Conservation (phyloP, 108 stramenopile species). For the Skeletonema tropicum region DNA sequence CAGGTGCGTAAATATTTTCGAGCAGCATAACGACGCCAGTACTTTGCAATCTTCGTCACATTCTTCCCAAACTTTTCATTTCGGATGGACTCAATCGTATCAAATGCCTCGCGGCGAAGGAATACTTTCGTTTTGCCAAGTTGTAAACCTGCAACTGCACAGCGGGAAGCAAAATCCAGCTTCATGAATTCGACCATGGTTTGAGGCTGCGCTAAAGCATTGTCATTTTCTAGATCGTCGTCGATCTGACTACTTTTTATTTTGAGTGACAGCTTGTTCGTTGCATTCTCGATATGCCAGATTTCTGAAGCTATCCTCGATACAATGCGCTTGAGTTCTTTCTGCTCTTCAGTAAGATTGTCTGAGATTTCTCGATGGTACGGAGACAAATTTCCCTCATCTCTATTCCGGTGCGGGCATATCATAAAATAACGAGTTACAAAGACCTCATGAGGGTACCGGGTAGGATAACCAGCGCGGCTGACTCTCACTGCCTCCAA, state of each 20-base stretch:
- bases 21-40: slow-evolving; percentile 39
- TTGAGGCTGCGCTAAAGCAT: slow-evolving; percentile 46
- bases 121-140: slow-evolving; percentile 82
- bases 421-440: slow-evolving; percentile 47
- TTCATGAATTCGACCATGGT: slow-evolving; percentile 41
- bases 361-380: slow-evolving; percentile 42
- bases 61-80: slow-evolving; percentile 49
- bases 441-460: slow-evolving; percentile 76
- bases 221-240: slow-evolving; percentile 8
- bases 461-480: slow-evolving; percentile 89
- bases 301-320: slow-evolving; percentile 51
- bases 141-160: slow-evolving; percentile 64
- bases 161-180: slow-evolving; percentile 53
- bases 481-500: slow-evolving; percentile 91
- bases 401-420: slow-evolving; percentile 38
- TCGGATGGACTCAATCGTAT: slow-evolving; percentile 59
- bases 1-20: slow-evolving; percentile 13
- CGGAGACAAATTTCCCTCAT: slow-evolving; percentile 44
- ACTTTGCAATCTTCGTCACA: slow-evolving; percentile 44
- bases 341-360: slow-evolving; percentile 49
- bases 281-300: slow-evolving; percentile 38
- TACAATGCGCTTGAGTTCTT: slow-evolving; percentile 49
- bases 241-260: slow-evolving; percentile 6
- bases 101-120: slow-evolving; percentile 69
- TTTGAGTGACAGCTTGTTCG: slow-evolving; percentile 20